phyloP scores from a whole-genome alignment of 148 eudicot species.

The Chenopodium formosanum region DNA sequence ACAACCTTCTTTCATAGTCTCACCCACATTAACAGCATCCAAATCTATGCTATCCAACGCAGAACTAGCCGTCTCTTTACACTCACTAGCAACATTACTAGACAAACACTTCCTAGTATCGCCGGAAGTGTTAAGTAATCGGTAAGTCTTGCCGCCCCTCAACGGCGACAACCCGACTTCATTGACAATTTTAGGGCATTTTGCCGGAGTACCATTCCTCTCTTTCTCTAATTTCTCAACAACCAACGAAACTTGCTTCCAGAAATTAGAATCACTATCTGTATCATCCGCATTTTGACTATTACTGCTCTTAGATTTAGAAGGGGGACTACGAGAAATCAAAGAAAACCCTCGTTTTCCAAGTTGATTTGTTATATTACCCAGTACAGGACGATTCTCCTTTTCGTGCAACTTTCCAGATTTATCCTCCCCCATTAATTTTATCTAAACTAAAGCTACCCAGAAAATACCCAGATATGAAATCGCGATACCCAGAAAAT shows the following conservation, averaged over 20 bases:
- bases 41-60: constrained; percentile 21
- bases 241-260: constrained; percentile 35
- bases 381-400: constrained; percentile 35
- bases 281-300: constrained; percentile 1
- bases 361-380: constrained; percentile 54
- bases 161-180: constrained; percentile 31
- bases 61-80: constrained; percentile 19
- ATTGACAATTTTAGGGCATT: constrained; percentile 20
- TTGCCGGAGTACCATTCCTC: background rate
- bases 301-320: constrained; percentile 29
- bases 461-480: no score
- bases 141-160: constrained; percentile 39
- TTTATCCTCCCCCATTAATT: constrained; percentile 39
- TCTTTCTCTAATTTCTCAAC: constrained; percentile 38
- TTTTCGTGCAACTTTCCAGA: constrained; percentile 24
- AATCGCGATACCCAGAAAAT: constrained; percentile 7
- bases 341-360: constrained; percentile 44
- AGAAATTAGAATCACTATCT: constrained; percentile 25
- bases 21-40: constrained; percentile 19
- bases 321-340: constrained; percentile 23
- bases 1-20: constrained; percentile 26
- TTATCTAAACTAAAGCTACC: no score
- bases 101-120: constrained; percentile 19
- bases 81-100: constrained; percentile 16
- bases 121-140: constrained; percentile 32